Conservation (phyloP, 345 rosid species). For the Citrus trifoliata region DNA sequence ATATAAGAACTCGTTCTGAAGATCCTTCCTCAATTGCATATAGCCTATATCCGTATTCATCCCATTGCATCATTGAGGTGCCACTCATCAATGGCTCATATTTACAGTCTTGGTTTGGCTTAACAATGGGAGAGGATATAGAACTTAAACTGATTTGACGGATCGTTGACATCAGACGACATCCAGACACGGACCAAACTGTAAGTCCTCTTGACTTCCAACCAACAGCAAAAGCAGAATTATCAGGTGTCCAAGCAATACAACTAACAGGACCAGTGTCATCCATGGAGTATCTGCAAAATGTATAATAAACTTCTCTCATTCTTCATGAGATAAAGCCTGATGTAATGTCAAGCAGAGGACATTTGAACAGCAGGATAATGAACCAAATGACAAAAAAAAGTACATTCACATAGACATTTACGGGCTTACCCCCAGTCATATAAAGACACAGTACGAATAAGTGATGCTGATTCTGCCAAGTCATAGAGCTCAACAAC, state of each 20-base stretch:
- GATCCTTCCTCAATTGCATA: slow-evolving; percentile 89
- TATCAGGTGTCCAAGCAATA: slow-evolving; percentile 97
- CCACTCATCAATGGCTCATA: slow-evolving; percentile 88
- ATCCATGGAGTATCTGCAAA: slow-evolving; percentile 79
- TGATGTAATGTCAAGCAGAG: background rate
- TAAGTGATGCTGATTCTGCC: slow-evolving; percentile 60
- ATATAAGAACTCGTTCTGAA: slow-evolving; percentile 77
- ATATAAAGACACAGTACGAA: slow-evolving; percentile 77
- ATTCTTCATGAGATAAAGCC: slow-evolving; percentile 1
- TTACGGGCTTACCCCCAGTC: slow-evolving; percentile 81
- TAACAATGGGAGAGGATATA: slow-evolving; percentile 70
- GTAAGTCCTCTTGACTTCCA: slow-evolving; percentile 96
- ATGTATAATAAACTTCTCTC: slow-evolving; percentile 4
- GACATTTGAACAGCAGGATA: background rate
- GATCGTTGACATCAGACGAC: slow-evolving; percentile 95
- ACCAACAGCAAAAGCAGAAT: slow-evolving; percentile 98
- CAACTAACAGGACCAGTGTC: slow-evolving; percentile 92
- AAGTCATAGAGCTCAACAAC: slow-evolving; percentile 82
- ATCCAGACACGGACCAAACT: slow-evolving; percentile 98
- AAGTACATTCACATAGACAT: background rate
- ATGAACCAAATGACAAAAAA: background rate
- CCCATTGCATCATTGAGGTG: slow-evolving; percentile 91
- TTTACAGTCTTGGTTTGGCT: slow-evolving; percentile 73
- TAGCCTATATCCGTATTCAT: slow-evolving; percentile 87
- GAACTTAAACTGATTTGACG: slow-evolving; percentile 90